Conservation (phyloP, 257 asterid genomes). For the Jacaranda mimosifolia region DNA sequence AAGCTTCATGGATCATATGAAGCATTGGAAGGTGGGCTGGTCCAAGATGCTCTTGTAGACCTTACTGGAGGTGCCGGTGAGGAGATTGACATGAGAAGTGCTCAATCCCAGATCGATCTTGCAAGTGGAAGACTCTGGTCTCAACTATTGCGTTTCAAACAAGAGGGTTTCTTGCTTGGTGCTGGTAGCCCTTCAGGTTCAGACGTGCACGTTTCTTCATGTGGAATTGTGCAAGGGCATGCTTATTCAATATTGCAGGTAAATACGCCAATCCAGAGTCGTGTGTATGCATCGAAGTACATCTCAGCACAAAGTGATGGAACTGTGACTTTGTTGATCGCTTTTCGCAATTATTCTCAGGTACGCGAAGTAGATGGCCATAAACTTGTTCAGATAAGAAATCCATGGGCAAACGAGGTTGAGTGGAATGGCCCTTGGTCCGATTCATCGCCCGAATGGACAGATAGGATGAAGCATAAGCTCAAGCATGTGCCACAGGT, state of each 20-base stretch:
- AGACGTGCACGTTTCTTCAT: conserved; percentile 93
- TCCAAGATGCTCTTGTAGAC: conserved; percentile 99
- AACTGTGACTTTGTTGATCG: conserved; percentile 13
- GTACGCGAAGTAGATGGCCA: conserved; percentile 90
- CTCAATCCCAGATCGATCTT: conserved; percentile 95
- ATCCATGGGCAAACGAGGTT: conserved; percentile 99
- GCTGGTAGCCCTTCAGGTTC: conserved; percentile 99
- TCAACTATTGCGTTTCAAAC: conserved; percentile 88
- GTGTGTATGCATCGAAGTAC: neutral
- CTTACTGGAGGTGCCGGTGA: conserved; percentile 99
- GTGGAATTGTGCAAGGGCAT: conserved; percentile 99
- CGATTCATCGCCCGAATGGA: conserved; percentile 97
- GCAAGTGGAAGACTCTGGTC: conserved; percentile 99
- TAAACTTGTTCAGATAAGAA: conserved; percentile 96
- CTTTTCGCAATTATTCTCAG: conserved; percentile 45
- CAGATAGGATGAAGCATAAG: conserved; percentile 98
- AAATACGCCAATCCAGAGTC: conserved; percentile 10
- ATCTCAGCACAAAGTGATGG: conserved; percentile 8
- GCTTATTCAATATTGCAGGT: conserved; percentile 99
- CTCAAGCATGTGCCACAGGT: conserved; percentile 95
- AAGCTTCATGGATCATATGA: conserved; percentile 99
- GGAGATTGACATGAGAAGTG: conserved; percentile 99
- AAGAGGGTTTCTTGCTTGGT: conserved; percentile 93
- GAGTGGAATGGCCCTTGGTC: conserved; percentile 99
- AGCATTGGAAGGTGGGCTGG: conserved; percentile 99